Conservation (phyloP, 805 yeast species). For the Zygoascus biomembranicola region DNA sequence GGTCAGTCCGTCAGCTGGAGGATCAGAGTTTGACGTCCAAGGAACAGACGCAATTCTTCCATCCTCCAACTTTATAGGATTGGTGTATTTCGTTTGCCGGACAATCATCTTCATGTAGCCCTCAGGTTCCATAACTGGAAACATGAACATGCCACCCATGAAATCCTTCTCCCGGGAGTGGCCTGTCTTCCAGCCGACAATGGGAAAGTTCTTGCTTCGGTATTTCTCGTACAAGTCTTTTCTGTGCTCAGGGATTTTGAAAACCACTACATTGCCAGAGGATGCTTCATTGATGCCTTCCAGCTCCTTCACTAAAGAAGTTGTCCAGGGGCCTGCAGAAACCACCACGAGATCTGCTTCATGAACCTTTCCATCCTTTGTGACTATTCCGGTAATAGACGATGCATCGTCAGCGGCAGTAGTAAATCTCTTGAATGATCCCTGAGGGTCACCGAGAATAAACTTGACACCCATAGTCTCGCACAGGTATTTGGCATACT, state of each 20-base stretch:
- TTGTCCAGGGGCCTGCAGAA: conserved; percentile 7
- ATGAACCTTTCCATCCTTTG: conserved; percentile 6
- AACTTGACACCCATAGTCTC: conserved; percentile 2
- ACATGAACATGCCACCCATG: conserved; percentile 6
- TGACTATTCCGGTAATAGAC: conserved; percentile 2
- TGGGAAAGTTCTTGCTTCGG: conserved; percentile 3
- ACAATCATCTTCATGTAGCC: conserved; percentile 4
- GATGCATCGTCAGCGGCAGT: neutral
- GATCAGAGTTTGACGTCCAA: conserved; percentile 1
- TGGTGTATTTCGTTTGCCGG: conserved; percentile 5
- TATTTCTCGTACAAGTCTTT: conserved; percentile 5
- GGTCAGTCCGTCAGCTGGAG: conserved; percentile 1
- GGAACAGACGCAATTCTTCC: conserved; percentile 4
- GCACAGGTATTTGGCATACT: conserved; percentile 4
- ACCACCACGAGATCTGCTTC: conserved; percentile 5
- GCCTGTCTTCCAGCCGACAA: conserved; percentile 3
- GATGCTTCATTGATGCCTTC: conserved; percentile 6
- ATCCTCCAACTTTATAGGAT: conserved; percentile 2
- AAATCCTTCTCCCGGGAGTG: conserved; percentile 2
- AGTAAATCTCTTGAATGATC: neutral
- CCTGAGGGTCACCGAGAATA: conserved; percentile 1
- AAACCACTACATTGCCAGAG: conserved; percentile 1
- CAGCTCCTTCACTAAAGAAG: conserved; percentile 3
- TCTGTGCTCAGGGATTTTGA: conserved; percentile 5
- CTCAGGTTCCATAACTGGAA: conserved; percentile 6